Evolutionary conservation across 2,329 filamentous ascomycete genomes (phyloP).

Genomic region (Coniella vitis): DNA sequence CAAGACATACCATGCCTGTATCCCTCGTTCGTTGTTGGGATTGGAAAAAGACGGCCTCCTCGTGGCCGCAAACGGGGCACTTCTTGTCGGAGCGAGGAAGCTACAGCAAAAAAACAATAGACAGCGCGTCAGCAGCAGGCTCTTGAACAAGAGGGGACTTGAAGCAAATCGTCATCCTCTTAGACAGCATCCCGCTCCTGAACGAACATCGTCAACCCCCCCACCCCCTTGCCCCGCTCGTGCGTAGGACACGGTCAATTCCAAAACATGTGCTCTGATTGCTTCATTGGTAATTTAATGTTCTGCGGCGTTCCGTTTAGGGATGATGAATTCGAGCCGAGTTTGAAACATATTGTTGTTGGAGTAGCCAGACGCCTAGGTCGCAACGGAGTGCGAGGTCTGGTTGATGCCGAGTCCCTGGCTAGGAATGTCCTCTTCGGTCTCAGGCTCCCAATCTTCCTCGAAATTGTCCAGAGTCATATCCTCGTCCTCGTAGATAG

Average conservation of each 20-base stretch:
- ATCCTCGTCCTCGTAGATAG: conserved; percentile 13
- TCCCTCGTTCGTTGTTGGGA: conserved; percentile 95
- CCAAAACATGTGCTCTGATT: conserved; percentile 11
- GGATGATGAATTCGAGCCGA: background rate
- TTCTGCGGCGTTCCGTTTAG: background rate
- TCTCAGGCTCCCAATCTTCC: conserved; percentile 16
- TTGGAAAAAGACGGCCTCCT: conserved; percentile 97
- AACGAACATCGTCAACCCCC: conserved; percentile 1
- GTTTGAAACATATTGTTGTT: background rate
- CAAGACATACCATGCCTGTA: conserved; percentile 86
- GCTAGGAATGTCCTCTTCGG: too few relatives aligned
- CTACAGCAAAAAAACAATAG: conserved; percentile 46
- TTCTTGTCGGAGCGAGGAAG: conserved; percentile 82
- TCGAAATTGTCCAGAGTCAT: conserved; percentile 14
- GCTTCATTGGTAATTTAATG: too few relatives aligned
- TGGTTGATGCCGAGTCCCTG: too few relatives aligned
- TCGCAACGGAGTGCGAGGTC: too few relatives aligned
- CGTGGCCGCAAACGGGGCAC: conserved; percentile 78
- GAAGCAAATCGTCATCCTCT: conserved; percentile 11
- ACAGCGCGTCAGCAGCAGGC: conserved; percentile 34
- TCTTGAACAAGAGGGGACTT: conserved; percentile 21
- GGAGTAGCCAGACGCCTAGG: background rate
- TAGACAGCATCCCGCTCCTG: conserved; percentile 14
- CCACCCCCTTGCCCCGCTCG: background rate
- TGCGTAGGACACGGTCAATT: too few relatives aligned